Base-by-base conservation (phyloP, 495 filamentous ascomycete genomes). In the Aspergillus indologenus region DNA sequence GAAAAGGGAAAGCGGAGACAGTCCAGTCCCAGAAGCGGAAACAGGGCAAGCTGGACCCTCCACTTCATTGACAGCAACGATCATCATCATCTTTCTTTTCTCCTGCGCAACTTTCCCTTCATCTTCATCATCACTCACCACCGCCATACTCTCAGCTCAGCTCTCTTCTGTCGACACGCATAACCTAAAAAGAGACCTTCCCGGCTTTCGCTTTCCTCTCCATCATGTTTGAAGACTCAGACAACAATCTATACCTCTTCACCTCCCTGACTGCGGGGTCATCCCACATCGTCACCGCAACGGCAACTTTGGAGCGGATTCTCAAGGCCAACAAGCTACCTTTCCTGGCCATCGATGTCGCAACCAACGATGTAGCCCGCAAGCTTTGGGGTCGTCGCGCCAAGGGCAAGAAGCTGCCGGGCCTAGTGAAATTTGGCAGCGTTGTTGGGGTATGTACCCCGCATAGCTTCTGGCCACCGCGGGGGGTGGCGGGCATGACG, bases 271-370 rank as follows among this genome's bases (percentile, higher is more conserved):
- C 92, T n/a, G 89, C 92, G 56, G 92, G 92, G 61, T 96, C 91
- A 5, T 96, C 92, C n/a, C 91, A 96, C 73, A 97, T 98, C 73
- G 86, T 97, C 64, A 98, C 94, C 42, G 94, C 95, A 2, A 99
- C 94, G 0, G 90, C 92, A 22, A 88, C 95, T 40, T 79, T 99
- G 54, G 93, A 98, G 75, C 96, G 92, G 19, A 96, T 99, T 70
- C 85, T 99, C 59, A 95, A 92, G 72, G 92, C 91, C 40, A 96
- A 98, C 79, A 88, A 87, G 62, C 88, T 99, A 49, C 88, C 90
- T 21, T 99, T 96, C 78, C 90, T 88, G 63, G 90, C 89, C 61
- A 79, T 96, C 66, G 94, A 99, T 77, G 83, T 94, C 29, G 93
- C 94, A 23, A 95, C 90, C 19, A 91, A 99, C 64, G 91, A 94